Conservation (phyloP, 2,329 filamentous ascomycete species). For the Penicillium sp. region DNA sequence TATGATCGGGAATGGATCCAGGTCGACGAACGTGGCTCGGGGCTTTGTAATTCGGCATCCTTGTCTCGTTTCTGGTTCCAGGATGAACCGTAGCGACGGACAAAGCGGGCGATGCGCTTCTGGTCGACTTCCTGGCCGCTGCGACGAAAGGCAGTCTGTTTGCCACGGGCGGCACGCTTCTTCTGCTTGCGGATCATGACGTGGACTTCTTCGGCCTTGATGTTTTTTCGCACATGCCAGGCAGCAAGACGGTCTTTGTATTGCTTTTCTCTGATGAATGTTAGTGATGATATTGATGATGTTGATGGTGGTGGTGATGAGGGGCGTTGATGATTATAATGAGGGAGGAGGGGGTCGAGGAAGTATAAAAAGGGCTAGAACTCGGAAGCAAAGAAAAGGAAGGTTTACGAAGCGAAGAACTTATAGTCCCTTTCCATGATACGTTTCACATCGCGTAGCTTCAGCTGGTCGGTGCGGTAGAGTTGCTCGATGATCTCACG, state of each 20-base stretch:
- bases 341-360: background rate
- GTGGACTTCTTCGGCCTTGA: slow-evolving; percentile 39
- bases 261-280: slow-evolving; percentile 35
- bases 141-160: slow-evolving; percentile 37
- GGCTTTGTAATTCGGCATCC: slow-evolving; percentile 25
- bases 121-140: slow-evolving; percentile 35
- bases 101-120: slow-evolving; percentile 36
- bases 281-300: background rate
- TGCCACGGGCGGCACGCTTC: slow-evolving; percentile 38
- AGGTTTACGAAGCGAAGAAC: slow-evolving; percentile 36
- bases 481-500: slow-evolving; percentile 36
- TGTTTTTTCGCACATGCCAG: slow-evolving; percentile 40
- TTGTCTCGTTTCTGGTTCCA: slow-evolving; percentile 26
- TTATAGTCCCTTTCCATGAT: slow-evolving; percentile 39
- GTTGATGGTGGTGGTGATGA: background rate
- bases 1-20: background rate
- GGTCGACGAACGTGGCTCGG: slow-evolving; percentile 32
- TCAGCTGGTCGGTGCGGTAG: slow-evolving; percentile 36
- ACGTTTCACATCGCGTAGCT: slow-evolving; percentile 36
- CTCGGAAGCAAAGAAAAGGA: slow-evolving; percentile 7
- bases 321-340: background rate
- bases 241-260: slow-evolving; percentile 40
- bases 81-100: slow-evolving; percentile 31
- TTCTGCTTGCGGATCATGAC: slow-evolving; percentile 40
- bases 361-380: slow-evolving; percentile 4